Evolutionary conservation across 2,329 filamentous ascomycete species (phyloP), one percentile per base, ranked within the genome.

Genomic region (Amesomyces nigricolor): DNA sequence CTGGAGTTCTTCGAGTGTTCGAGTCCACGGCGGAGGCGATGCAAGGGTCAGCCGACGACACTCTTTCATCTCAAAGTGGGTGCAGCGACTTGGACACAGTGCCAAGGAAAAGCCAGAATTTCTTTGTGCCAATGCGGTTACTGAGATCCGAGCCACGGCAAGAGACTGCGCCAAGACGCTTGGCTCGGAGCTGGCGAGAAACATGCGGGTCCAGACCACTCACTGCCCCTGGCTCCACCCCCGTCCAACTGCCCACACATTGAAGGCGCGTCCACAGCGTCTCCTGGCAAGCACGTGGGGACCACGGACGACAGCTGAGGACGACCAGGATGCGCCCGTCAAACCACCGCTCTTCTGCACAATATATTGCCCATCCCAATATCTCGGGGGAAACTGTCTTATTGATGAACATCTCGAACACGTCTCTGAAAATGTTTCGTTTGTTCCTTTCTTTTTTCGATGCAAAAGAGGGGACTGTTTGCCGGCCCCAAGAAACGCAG

Each of bases 91-190:
- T 45, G 43, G 26, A 45, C 26, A 7, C 19, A 4, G 26, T 10
- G 46, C 46, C 46, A 47, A 47, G 46, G 13, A 47, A 32, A 46
- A 14, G n/a, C 4, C n/a, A 19, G 39, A 42, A 42, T 22, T 42
- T 16, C 9, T 42, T 16, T 11, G 39, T 40, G 39, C 9, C 38
- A n/a, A 17, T n/a, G 35, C 13, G 17, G 30, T 11, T 13, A 32
- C 35, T 39, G 17, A 56, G 45, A 42, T 37, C 50, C 45, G 44
- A 40, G 39, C 46, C 29, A n/a, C 42, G 14, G 32, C 35, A 10
- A 26, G 17, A 26, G 43, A 13, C 43, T 53, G 38, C 45, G 56
- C 56, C 56, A 55, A 58, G 53, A 14, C 14, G 16, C 42, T 35
- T 52, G 16, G 52, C 26, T 47, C 38, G 16, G 44, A 22, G 35